These are phyloP conservation scores for Umbilicus rupestris DNA, from an alignment of 164 flowering plant genomes.

Conservation along the genomic window DNA sequence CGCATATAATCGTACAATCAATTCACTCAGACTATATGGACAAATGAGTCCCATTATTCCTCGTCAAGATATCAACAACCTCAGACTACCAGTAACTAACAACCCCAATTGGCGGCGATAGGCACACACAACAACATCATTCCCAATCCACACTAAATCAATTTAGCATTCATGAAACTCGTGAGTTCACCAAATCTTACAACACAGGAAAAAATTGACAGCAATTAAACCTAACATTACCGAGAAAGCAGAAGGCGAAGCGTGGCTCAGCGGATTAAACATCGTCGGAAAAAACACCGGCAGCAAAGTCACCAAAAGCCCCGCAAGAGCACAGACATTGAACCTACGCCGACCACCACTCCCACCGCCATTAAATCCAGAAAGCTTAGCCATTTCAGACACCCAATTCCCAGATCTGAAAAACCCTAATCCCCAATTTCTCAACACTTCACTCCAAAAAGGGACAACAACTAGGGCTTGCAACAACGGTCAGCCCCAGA, in stretches of 20 bases:
- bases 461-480: not conserved
- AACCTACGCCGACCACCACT: constrained; percentile 8
- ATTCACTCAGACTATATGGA: not conserved
- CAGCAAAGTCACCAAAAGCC: constrained; percentile 33
- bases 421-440: constrained; percentile 7
- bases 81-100: not conserved
- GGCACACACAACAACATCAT: too few relatives aligned
- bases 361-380: not conserved
- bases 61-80: not conserved
- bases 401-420: not conserved
- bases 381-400: constrained; percentile 8
- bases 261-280: constrained; percentile 44
- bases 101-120: too few relatives aligned
- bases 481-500: not conserved
- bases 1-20: not conserved
- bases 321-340: constrained; percentile 35
- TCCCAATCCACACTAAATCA: not conserved
- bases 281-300: constrained; percentile 40
- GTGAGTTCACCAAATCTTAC: not conserved
- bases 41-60: not conserved
- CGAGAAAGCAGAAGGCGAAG: constrained; percentile 58
- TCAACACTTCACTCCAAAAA: not conserved
- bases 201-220: not conserved
- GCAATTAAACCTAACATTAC: constrained; percentile 22
- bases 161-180: not conserved